Percentiles rank a stretch among this genome's conserved stretches.
These are phyloP conservation scores for Trichoderma atrobrunneum DNA, from an alignment of 2,329 filamentous ascomycete genomes.

Conservation along the genomic window DNA sequence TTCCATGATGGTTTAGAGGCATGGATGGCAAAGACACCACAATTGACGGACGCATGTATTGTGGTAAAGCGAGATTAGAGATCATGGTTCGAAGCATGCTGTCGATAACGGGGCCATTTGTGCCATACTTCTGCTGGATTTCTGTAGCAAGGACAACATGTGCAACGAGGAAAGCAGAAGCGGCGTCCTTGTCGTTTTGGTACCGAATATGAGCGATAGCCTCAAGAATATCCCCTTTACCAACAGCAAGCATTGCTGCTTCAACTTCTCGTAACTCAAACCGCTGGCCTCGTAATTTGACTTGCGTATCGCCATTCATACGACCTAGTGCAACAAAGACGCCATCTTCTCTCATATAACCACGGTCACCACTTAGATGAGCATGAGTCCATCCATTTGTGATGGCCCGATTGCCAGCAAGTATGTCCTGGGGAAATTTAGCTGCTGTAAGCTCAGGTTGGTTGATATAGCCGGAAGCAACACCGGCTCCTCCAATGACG, in stretches of 20 bases:
- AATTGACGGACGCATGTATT: background rate
- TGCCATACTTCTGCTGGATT: background rate
- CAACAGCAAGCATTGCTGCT: background rate
- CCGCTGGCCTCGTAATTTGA: background rate
- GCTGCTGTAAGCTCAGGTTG: background rate
- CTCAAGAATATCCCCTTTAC: background rate
- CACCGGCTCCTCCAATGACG: slow-evolving; percentile 35
- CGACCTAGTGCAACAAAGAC: background rate
- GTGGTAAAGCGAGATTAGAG: background rate
- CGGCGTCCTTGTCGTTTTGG: background rate
- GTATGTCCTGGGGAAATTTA: background rate
- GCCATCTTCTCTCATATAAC: background rate
- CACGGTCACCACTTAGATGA: background rate
- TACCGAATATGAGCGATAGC: background rate
- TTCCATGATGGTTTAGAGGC: background rate
- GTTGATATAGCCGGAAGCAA: slow-evolving; percentile 40
- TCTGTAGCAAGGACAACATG: background rate
- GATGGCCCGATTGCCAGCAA: background rate
- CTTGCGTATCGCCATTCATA: background rate
- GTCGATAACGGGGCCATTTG: background rate
- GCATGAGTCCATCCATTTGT: background rate
- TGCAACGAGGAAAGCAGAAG: background rate
- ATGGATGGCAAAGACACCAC: background rate
- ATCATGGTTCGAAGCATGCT: background rate
- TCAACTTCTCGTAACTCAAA: background rate